A percentile compares a stretch with the other conserved stretches of the same genome.
Evolutionary conservation across 768 basidiomycete species (phyloP).

Genomic region (Terana coerulea): DNA sequence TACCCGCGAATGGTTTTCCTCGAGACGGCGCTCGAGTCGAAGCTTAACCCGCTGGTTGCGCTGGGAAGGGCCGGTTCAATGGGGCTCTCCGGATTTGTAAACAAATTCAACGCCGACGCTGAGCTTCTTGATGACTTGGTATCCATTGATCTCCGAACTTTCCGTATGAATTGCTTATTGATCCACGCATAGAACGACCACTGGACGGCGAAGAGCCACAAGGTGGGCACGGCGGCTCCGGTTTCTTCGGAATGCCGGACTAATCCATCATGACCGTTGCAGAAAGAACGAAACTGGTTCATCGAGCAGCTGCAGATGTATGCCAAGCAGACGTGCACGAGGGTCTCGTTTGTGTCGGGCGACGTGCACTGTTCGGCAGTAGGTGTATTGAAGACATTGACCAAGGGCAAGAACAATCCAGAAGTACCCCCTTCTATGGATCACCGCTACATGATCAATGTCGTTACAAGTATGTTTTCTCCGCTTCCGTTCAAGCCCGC

Average conservation of each 20-base stretch:
- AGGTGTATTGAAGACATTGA: constrained; percentile 69
- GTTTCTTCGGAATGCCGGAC: background rate
- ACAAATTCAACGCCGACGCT: constrained; percentile 89
- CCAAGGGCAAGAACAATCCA: constrained; percentile 40
- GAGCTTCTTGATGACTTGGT: constrained; percentile 93
- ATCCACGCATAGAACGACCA: constrained; percentile 67
- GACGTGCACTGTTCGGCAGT: constrained; percentile 94
- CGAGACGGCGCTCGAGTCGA: constrained; percentile 72
- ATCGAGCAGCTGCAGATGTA: constrained; percentile 75
- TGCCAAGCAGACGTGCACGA: constrained; percentile 55
- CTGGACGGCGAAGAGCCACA: constrained; percentile 82
- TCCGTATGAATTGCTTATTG: background rate
- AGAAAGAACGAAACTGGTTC: constrained; percentile 91
- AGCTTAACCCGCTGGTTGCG: constrained; percentile 79
- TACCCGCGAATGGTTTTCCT: constrained; percentile 94
- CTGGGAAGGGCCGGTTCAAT: constrained; percentile 65
- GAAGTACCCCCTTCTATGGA: constrained; percentile 56
- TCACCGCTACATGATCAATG: constrained; percentile 87
- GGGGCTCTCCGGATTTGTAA: constrained; percentile 76
- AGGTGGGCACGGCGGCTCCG: constrained; percentile 38
- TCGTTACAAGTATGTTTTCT: constrained; percentile 63
- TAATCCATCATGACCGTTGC: constrained; percentile 17
- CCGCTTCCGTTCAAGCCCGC: background rate
- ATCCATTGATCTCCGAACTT: constrained; percentile 5
- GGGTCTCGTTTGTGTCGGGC: constrained; percentile 86